Conservation (phyloP, 1,284 basidiomycete genomes). For the Mixia osmundae region DNA sequence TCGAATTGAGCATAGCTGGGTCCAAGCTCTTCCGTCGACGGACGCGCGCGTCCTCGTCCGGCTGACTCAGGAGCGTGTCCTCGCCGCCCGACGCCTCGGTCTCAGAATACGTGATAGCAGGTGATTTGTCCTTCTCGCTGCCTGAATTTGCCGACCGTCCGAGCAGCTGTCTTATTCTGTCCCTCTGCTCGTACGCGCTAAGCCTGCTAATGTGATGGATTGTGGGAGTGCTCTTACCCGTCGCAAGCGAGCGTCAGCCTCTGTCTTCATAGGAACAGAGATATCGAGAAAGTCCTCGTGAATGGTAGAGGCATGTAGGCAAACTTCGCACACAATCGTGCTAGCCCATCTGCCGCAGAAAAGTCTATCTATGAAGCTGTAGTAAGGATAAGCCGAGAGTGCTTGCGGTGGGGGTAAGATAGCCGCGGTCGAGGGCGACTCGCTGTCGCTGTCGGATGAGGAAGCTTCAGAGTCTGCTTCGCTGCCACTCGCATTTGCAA, state of each 20-base stretch:
- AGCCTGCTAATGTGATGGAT: too few relatives aligned
- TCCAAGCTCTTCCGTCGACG: conserved; percentile 3
- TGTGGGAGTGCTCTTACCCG: too few relatives aligned
- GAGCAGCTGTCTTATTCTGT: too few relatives aligned
- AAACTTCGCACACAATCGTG: conserved; percentile 77
- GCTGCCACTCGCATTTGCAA: conserved; percentile 19
- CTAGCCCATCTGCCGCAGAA: conserved; percentile 69
- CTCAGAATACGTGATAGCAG: too few relatives aligned
- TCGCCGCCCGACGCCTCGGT: too few relatives aligned
- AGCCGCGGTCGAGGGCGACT: conserved; percentile 7
- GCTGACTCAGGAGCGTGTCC: too few relatives aligned
- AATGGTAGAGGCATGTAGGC: conserved; percentile 61
- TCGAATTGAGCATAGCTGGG: conserved; percentile 1
- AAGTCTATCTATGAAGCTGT: conserved; percentile 59
- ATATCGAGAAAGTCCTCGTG: conserved; percentile 86
- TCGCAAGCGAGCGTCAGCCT: too few relatives aligned
- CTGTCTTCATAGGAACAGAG: conserved; percentile 57
- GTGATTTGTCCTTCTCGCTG: too few relatives aligned
- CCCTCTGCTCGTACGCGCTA: too few relatives aligned
- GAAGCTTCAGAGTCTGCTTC: conserved; percentile 15
- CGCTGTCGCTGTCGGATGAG: conserved; percentile 4
- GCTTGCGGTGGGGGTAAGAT: conserved; percentile 13
- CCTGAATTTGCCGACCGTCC: too few relatives aligned
- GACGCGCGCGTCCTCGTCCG: neutral
- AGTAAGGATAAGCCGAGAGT: conserved; percentile 11